These are phyloP conservation scores for Amorphotheca resinae DNA, from an alignment of 495 filamentous ascomycete genomes.

Conservation along the genomic window DNA sequence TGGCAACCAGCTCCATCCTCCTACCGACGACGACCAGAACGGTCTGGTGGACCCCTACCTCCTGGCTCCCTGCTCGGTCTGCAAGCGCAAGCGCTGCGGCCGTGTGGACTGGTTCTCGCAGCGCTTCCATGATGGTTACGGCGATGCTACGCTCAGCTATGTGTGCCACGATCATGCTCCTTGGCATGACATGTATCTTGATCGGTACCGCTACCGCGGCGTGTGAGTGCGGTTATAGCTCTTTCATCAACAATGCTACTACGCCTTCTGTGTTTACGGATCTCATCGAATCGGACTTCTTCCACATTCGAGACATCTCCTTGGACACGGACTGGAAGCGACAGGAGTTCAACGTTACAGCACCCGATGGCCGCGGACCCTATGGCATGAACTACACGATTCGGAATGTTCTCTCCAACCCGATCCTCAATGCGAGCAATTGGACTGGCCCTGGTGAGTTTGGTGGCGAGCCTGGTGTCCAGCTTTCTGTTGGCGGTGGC, in stretches of 20 bases:
- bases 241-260: slow-evolving; percentile 27
- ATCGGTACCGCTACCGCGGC: slow-evolving; percentile 25
- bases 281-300: slow-evolving; percentile 55
- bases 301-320: slow-evolving; percentile 36
- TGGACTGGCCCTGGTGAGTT: slow-evolving; percentile 28
- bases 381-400: slow-evolving; percentile 44
- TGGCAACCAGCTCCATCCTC: no score
- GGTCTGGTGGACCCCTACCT: no score
- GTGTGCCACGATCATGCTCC: not conserved
- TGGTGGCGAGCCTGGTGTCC: slow-evolving; percentile 42
- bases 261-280: slow-evolving; percentile 47
- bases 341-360: slow-evolving; percentile 51
- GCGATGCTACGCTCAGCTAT: not conserved
- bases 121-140: not conserved
- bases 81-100: not conserved
- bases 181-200: slow-evolving; percentile 6
- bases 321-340: slow-evolving; percentile 43
- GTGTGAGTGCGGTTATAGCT: slow-evolving; percentile 62
- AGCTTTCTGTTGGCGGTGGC: slow-evolving; percentile 42
- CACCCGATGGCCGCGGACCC: slow-evolving; percentile 39
- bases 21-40: no score
- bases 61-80: not conserved
- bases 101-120: not conserved
- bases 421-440: slow-evolving; percentile 25
- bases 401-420: slow-evolving; percentile 43